Evolutionary conservation across 1,284 basidiomycete species (phyloP).

Genomic region (Vanrija sp.): DNA sequence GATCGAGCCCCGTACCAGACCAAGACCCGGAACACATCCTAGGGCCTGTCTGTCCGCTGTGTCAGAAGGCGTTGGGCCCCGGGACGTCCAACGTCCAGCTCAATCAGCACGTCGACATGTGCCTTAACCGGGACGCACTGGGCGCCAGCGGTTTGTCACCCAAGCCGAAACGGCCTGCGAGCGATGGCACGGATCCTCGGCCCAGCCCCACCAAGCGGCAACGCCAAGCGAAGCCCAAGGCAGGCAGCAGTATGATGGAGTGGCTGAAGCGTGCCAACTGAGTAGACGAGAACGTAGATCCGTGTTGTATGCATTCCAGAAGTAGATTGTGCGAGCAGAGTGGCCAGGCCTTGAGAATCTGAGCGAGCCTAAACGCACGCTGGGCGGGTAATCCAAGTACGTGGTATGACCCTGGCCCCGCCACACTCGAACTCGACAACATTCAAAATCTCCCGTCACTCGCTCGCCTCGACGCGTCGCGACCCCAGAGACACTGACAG

Average conservation of each 20-base stretch:
- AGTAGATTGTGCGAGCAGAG: too few species aligned
- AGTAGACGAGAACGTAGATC: too few species aligned
- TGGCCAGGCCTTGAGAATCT: too few species aligned
- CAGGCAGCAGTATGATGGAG: slow-evolving; percentile 13
- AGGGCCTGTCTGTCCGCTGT: slow-evolving; percentile 44
- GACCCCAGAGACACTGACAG: too few species aligned
- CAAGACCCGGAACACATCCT: slow-evolving; percentile 2
- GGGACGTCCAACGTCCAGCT: slow-evolving; percentile 39
- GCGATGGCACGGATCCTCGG: background rate
- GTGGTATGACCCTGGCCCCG: too few species aligned
- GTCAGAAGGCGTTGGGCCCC: slow-evolving; percentile 25
- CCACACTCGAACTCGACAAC: too few species aligned
- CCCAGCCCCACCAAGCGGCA: slow-evolving; percentile 4
- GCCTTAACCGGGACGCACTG: slow-evolving; percentile 40
- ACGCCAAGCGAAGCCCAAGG: background rate
- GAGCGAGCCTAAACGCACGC: too few species aligned
- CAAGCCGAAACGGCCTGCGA: background rate
- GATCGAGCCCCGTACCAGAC: slow-evolving; percentile 7
- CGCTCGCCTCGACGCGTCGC: too few species aligned
- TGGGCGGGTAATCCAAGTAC: too few species aligned
- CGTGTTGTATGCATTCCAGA: too few species aligned
- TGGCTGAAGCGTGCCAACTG: slow-evolving; percentile 19
- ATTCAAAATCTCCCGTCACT: too few species aligned
- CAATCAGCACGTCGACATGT: slow-evolving; percentile 47
- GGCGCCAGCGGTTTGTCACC: slow-evolving; percentile 4